phyloP scores from a whole-genome alignment of 768 basidiomycete species.

The Tricholoma sp. region DNA sequence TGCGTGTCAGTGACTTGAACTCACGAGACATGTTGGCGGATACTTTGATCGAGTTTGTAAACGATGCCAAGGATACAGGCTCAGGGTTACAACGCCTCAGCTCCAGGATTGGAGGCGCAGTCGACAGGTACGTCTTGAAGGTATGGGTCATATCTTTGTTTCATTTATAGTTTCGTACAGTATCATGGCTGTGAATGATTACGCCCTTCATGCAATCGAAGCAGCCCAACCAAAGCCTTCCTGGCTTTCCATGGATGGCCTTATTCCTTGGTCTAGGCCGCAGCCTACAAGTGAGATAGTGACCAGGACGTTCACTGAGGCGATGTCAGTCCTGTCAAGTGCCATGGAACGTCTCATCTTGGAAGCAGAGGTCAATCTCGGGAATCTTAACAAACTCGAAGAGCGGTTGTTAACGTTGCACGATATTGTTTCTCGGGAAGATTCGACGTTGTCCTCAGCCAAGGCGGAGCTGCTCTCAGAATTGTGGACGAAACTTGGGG shows the following conservation, averaged over 20 bases:
- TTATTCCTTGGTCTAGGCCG: conserved; percentile 35
- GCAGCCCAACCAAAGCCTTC: conserved; percentile 31
- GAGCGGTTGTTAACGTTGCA: conserved; percentile 51
- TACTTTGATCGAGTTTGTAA: conserved; percentile 47
- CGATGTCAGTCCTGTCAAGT: conserved; percentile 54
- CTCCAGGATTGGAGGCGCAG: conserved; percentile 65
- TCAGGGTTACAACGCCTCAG: conserved; percentile 57
- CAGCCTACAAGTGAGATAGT: conserved; percentile 41
- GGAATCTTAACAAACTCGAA: conserved; percentile 58
- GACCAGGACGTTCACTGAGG: conserved; percentile 48
- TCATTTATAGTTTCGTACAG: conserved; percentile 27
- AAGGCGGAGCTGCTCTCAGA: conserved; percentile 53
- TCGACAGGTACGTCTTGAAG: conserved; percentile 57
- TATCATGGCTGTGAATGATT: conserved; percentile 70
- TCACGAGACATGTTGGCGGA: conserved; percentile 54
- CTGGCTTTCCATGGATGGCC: conserved; percentile 25
- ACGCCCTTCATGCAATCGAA: conserved; percentile 58
- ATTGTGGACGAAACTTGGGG: conserved; percentile 68
- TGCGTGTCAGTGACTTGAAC: conserved; percentile 57
- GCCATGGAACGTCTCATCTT: conserved; percentile 53
- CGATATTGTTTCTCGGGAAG: conserved; percentile 57
- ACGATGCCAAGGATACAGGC: conserved; percentile 56
- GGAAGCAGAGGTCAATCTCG: conserved; percentile 58
- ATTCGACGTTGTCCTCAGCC: conserved; percentile 36
- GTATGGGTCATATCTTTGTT: neutral